Conservation (phyloP, 768 basidiomycete species). For the Mycena chlorophos region DNA sequence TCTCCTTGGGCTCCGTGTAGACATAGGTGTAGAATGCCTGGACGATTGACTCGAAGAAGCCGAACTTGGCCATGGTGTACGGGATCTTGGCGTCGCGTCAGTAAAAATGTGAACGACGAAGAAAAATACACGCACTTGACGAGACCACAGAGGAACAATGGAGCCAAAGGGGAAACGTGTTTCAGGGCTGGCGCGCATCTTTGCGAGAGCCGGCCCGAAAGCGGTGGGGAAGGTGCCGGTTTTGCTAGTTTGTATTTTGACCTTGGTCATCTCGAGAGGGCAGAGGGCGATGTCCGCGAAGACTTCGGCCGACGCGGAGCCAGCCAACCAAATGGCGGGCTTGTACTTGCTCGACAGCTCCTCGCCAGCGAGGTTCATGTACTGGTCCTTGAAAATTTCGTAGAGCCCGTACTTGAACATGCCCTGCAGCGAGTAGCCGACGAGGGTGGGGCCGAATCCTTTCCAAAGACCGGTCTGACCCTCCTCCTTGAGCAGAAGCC, state of each 20-base stretch:
- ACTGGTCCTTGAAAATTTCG: slow-evolving; percentile 92
- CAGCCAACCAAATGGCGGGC: slow-evolving; percentile 88
- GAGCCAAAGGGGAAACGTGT: slow-evolving; percentile 87
- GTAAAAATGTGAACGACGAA: not conserved
- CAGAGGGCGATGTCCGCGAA: slow-evolving; percentile 96
- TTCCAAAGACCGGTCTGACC: slow-evolving; percentile 89
- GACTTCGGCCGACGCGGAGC: slow-evolving; percentile 92
- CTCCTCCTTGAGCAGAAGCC: slow-evolving; percentile 73
- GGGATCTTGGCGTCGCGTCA: slow-evolving; percentile 61
- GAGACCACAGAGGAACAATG: slow-evolving; percentile 83
- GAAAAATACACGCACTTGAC: slow-evolving; percentile 56
- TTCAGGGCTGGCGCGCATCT: slow-evolving; percentile 68
- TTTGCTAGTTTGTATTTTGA: slow-evolving; percentile 83
- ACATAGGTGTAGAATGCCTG: slow-evolving; percentile 86
- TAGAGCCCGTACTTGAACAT: slow-evolving; percentile 99
- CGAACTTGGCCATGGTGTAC: slow-evolving; percentile 99
- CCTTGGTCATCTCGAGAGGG: slow-evolving; percentile 92
- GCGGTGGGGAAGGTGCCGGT: slow-evolving; percentile 75
- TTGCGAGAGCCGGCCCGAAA: slow-evolving; percentile 67
- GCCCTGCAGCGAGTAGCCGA: slow-evolving; percentile 94
- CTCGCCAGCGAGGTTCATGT: slow-evolving; percentile 88
- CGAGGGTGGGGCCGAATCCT: slow-evolving; percentile 88
- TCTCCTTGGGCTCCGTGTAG: slow-evolving; percentile 75
- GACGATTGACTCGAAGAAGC: slow-evolving; percentile 90
- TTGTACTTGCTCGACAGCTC: slow-evolving; percentile 79